A percentile compares a stretch with the other conserved stretches of the same genome.
Evolutionary conservation across 345 rosid species (phyloP).

Genomic region (Xanthoceras sorbifolium): DNA sequence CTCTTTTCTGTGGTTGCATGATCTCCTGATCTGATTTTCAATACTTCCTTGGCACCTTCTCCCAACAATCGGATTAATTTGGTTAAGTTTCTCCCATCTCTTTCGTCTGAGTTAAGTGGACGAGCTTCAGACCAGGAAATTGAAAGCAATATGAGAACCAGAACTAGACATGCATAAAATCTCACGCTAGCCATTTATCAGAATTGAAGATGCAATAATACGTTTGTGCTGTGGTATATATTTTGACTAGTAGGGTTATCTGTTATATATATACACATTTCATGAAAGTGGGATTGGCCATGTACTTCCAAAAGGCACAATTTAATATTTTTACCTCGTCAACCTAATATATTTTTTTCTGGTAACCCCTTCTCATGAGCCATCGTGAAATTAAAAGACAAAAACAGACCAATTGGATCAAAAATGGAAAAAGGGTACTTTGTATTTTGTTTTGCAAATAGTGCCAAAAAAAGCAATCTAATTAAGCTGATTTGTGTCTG

Average conservation of each 20-base stretch:
- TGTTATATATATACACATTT: constrained; percentile 13
- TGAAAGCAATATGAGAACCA: constrained; percentile 22
- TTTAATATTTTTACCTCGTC: too few relatives aligned
- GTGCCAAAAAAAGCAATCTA: too few relatives aligned
- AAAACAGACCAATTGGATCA: neutral
- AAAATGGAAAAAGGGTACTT: neutral
- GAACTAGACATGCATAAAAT: too few relatives aligned
- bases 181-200: constrained; percentile 23
- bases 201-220: neutral
- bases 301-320: too few relatives aligned
- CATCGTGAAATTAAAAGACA: too few relatives aligned
- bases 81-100: constrained; percentile 16
- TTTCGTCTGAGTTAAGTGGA: constrained; percentile 15
- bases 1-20: neutral
- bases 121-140: constrained; percentile 19
- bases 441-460: neutral
- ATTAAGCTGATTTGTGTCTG: neutral
- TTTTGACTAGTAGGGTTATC: neutral
- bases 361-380: too few relatives aligned
- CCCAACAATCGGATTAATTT: constrained; percentile 30
- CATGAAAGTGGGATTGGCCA: neutral
- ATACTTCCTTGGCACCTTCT: neutral
- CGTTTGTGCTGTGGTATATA: neutral
- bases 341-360: too few relatives aligned
- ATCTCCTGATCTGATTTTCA: neutral